Evolutionary conservation across 1,284 basidiomycete genomes (phyloP).

Genomic region (Vanrija humicola): DNA sequence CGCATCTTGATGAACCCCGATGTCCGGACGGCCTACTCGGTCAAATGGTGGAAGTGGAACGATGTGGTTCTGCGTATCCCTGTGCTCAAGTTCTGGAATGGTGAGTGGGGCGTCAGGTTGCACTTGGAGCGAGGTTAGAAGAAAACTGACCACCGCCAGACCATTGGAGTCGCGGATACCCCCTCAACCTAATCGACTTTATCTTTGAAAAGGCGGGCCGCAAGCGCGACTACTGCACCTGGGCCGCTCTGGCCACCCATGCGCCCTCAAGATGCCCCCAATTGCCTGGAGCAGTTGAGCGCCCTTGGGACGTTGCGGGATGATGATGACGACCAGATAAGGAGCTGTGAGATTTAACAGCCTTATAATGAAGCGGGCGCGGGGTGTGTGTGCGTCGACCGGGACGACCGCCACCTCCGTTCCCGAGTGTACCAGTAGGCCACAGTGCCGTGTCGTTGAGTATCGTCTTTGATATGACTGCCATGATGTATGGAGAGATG

Average conservation of each 20-base stretch:
- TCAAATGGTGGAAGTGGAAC: constrained; percentile 52
- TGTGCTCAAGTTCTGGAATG: constrained; percentile 53
- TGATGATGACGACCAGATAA: neutral
- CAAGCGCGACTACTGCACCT: constrained; percentile 32
- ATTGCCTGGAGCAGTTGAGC: constrained; percentile 17
- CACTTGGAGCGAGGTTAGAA: too few relatives aligned
- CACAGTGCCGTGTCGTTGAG: too few relatives aligned
- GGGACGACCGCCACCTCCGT: too few relatives aligned
- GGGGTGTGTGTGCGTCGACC: too few relatives aligned
- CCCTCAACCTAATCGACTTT: constrained; percentile 23
- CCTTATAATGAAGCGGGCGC: too few relatives aligned
- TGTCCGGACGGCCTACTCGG: constrained; percentile 50
- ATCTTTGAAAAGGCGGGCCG: constrained; percentile 21
- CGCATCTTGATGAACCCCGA: constrained; percentile 54
- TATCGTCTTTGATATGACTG: too few relatives aligned
- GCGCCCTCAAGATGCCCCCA: constrained; percentile 25
- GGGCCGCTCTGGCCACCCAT: constrained; percentile 21
- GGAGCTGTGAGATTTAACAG: neutral
- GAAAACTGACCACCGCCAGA: constrained; percentile 8
- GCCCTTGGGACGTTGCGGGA: constrained; percentile 14
- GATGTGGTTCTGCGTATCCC: constrained; percentile 53
- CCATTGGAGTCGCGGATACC: constrained; percentile 27
- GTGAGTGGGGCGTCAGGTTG: constrained; percentile 14
- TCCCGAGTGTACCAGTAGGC: too few relatives aligned
- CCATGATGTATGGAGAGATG: too few relatives aligned